phyloP scores from a whole-genome alignment of 176 grass and related monocot genomes.

The Puya raimondii region DNA sequence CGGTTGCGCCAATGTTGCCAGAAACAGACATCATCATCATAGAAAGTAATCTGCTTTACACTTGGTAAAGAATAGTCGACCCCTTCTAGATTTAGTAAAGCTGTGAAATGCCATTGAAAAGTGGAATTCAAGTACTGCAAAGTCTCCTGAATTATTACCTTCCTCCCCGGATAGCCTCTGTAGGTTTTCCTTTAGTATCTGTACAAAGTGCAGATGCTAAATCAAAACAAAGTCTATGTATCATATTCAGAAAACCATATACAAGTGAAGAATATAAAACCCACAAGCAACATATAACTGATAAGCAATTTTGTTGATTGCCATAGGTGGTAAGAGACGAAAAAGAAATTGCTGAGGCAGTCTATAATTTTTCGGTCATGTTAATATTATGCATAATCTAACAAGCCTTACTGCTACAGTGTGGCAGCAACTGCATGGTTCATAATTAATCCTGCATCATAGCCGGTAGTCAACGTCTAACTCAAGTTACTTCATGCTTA shows the following conservation, averaged over 20 bases:
- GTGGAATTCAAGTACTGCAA: background rate
- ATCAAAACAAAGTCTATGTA: background rate
- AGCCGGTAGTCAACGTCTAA: too few relatives aligned
- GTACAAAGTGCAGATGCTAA: conserved; percentile 8
- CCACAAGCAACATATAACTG: background rate
- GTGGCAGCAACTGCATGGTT: too few relatives aligned
- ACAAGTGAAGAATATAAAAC: background rate
- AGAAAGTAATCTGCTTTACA: conserved; percentile 99
- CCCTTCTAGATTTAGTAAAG: conserved; percentile 29
- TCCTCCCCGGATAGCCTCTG: conserved; percentile 89
- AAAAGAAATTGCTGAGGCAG: too few relatives aligned
- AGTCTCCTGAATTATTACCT: conserved; percentile 51
- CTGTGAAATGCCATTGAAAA: conserved; percentile 1
- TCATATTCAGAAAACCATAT: background rate
- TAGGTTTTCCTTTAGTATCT: conserved; percentile 87
- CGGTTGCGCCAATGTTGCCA: conserved; percentile 96
- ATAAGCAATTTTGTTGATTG: too few relatives aligned
- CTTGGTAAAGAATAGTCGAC: conserved; percentile 39
- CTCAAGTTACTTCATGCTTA: too few relatives aligned
- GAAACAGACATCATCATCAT: conserved; percentile 86
- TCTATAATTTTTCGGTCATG: too few relatives aligned
- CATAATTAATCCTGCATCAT: too few relatives aligned
- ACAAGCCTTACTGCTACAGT: too few relatives aligned
- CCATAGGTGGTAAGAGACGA: too few relatives aligned
- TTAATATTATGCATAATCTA: too few relatives aligned